Base-by-base conservation (phyloP, 495 filamentous ascomycete genomes). In the Penicillium maclennaniae region DNA sequence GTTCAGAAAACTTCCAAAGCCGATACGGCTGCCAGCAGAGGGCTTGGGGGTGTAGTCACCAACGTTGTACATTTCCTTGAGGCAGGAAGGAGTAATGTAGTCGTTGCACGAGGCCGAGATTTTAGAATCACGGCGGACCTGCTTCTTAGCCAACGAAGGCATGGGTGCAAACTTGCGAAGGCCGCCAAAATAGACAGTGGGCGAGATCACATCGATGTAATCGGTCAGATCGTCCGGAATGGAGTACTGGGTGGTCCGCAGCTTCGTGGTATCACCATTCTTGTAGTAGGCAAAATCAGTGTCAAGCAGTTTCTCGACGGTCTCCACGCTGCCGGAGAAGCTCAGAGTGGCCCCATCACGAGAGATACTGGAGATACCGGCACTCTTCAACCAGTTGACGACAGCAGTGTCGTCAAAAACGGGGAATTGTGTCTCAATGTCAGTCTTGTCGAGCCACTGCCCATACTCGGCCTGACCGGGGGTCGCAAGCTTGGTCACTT, bases 191-290 rank as follows among this genome's bases (percentile, higher is more conserved):
- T 71, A 78, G 19, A 78, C 82, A 2, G 82, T 84, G 0, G 84
- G 84, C 42, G 78, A 71, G 49, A 87, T 77, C 43, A 86, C 66
- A 45, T 83, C 77, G 47, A 87, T 77, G 55, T 72, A 65, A 5
- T 60, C 47, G 20, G 62, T 62, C 21, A 89, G 62, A 6, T 74
- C 63, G 46, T 80, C 74, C 0, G 86, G 86, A 5, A 89, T 73
- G 10, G 81, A 83, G 69, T 88, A 88, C 39, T 74, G 59, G n/a
- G 79, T 79, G 5, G 85, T 82, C 10, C 85, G 76, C 49, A 69
- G 56, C 56, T 78, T 76, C 34, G 71, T 36, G 58, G 70, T 19
- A 49, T 55, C 46, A 45, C 63, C 52, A 45, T 68, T 67, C 61
- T 71, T 44, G 19, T 63, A 76, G 50, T 69, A 70, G 44, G 61